Percentiles rank a stretch among this genome's conserved stretches.
Evolutionary conservation across 2,329 filamentous ascomycete species (phyloP).

Genomic region (Didymella sp.): DNA sequence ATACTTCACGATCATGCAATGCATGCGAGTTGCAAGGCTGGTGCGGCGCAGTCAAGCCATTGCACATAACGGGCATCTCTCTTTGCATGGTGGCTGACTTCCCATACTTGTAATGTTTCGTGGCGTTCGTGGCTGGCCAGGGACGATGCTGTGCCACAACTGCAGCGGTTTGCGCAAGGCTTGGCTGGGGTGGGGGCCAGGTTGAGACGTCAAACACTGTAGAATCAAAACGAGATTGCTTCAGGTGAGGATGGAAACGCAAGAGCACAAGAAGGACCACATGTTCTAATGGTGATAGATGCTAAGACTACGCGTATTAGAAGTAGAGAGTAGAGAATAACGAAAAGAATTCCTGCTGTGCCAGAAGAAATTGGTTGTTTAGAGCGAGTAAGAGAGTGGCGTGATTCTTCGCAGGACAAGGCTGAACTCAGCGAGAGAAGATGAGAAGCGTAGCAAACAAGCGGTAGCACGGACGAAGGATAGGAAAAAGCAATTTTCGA

Average conservation of each 20-base stretch:
- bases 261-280: too few relatives aligned
- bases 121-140: conserved; percentile 2
- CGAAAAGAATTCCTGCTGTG: too few relatives aligned
- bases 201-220: not conserved
- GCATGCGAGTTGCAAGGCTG: conserved; percentile 14
- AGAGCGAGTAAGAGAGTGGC: not conserved
- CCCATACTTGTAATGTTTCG: conserved; percentile 5
- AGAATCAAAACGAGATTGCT: not conserved
- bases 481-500: not conserved
- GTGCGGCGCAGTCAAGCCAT: conserved; percentile 14
- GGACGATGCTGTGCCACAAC: conserved; percentile 10
- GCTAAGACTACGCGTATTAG: too few relatives aligned
- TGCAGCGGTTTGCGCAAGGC: conserved; percentile 2
- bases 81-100: not conserved
- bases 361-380: too few relatives aligned
- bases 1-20: not conserved
- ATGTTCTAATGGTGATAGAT: too few relatives aligned
- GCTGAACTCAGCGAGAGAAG: not conserved
- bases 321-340: not conserved
- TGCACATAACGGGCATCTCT: too few relatives aligned
- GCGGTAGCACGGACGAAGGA: not conserved
- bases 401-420: not conserved
- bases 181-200: not conserved
- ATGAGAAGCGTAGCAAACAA: not conserved
- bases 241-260: too few relatives aligned